Percentiles rank a stretch among this genome's conserved stretches.
phyloP scores from a whole-genome alignment of 73 alveolate species.

The Uronychia setigera region DNA sequence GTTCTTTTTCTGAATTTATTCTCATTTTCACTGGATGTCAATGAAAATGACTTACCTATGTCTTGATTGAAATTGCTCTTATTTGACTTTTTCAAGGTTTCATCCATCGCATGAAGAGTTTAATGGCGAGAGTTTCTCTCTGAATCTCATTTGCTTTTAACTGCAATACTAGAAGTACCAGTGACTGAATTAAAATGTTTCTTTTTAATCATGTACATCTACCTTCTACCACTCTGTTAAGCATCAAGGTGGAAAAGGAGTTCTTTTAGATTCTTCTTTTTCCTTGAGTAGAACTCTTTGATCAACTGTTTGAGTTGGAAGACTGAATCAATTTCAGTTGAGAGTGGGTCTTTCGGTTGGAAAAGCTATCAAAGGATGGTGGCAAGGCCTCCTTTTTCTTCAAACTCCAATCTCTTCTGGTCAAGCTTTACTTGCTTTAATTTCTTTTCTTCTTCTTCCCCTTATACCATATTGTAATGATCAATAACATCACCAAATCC shows the following conservation, averaged over 20 bases:
- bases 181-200: not conserved
- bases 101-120: not conserved
- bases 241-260: not conserved
- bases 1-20: not conserved
- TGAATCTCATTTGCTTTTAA: too few relatives aligned
- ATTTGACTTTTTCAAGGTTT: not conserved
- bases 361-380: constrained; percentile 34
- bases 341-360: constrained; percentile 34
- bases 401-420: constrained; percentile 50
- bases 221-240: not conserved
- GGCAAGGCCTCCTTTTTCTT: constrained; percentile 68
- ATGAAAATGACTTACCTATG: not conserved
- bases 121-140: not conserved
- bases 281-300: not conserved
- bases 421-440: constrained; percentile 47
- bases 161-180: not conserved
- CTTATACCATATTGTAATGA: too few relatives aligned
- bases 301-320: not conserved
- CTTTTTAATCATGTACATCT: not conserved
- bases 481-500: too few relatives aligned
- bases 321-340: not conserved
- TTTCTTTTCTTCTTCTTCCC: constrained; percentile 53
- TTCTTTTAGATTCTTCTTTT: not conserved
- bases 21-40: not conserved
- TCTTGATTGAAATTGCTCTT: not conserved